Conservation (phyloP, 176 grass and related monocot genomes). For the Musa beccarii region DNA sequence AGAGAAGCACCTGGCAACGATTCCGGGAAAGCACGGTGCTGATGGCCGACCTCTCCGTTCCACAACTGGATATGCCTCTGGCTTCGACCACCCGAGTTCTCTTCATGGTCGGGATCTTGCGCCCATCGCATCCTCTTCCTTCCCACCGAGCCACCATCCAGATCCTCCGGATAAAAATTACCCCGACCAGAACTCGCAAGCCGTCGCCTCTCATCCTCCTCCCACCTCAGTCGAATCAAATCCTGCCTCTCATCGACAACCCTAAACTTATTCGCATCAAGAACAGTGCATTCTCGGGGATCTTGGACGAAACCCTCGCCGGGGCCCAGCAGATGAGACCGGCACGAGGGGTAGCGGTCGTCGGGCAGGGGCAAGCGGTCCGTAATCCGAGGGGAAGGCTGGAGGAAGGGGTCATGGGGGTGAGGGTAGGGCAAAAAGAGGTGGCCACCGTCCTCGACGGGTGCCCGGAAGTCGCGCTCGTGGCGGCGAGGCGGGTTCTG, state of each 20-base stretch:
- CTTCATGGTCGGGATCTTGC: conserved; percentile 1
- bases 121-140: conserved; percentile 8
- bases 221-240: conserved; percentile 11
- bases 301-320: conserved; percentile 17
- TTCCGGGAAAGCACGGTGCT: neutral
- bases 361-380: conserved; percentile 12
- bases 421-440: neutral
- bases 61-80: neutral
- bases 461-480: conserved; percentile 13
- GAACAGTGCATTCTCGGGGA: neutral
- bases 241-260: conserved; percentile 2
- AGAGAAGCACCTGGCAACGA: neutral
- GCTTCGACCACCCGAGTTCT: neutral
- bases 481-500: neutral
- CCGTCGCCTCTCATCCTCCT: conserved; percentile 9
- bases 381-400: conserved; percentile 18
- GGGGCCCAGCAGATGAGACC: conserved; percentile 25
- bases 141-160: neutral
- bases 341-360: conserved; percentile 21
- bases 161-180: conserved; percentile 1
- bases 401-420: conserved; percentile 21
- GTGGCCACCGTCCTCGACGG: neutral
- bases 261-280: conserved; percentile 16
- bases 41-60: neutral
- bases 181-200: neutral